Conservation (phyloP, 768 basidiomycete genomes). For the Trametes gibbosa region DNA sequence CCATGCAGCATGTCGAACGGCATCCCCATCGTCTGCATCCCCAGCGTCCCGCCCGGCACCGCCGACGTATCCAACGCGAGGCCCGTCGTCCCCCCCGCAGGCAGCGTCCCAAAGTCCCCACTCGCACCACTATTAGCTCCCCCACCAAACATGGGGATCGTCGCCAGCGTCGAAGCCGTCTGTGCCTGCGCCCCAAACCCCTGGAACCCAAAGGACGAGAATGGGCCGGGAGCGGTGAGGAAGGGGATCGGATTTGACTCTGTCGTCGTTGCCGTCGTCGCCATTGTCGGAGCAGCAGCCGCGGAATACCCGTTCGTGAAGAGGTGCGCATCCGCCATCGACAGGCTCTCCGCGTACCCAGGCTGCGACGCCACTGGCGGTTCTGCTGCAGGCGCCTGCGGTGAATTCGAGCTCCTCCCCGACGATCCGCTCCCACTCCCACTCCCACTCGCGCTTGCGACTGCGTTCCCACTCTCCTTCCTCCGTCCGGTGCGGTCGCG, state of each 20-base stretch:
- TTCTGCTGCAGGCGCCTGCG: not conserved
- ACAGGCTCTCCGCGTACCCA: not conserved
- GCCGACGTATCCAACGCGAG: too few relatives aligned
- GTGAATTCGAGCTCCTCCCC: not conserved
- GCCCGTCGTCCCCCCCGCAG: not conserved
- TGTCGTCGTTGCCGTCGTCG: not conserved
- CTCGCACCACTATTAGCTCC: not conserved
- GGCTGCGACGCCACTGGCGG: not conserved
- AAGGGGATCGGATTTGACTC: slow-evolving; percentile 2
- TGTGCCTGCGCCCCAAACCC: not conserved
- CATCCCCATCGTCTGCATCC: slow-evolving; percentile 18
- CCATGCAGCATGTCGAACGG: slow-evolving; percentile 25
- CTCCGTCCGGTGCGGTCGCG: not conserved
- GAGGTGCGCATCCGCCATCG: not conserved
- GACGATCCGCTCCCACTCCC: too few relatives aligned
- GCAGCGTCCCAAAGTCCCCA: not conserved
- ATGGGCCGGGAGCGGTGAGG: not conserved
- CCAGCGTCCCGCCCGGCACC: not conserved
- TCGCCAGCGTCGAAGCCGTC: not conserved
- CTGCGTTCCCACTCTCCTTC: not conserved
- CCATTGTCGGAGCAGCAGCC: too few relatives aligned
- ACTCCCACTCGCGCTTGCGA: not conserved
- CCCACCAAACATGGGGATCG: slow-evolving; percentile 1
- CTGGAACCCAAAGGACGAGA: slow-evolving; percentile 5
- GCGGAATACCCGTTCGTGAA: not conserved